Evolutionary conservation across 2,329 filamentous ascomycete species (phyloP).

Genomic region (Gaeumannomyces sp.): DNA sequence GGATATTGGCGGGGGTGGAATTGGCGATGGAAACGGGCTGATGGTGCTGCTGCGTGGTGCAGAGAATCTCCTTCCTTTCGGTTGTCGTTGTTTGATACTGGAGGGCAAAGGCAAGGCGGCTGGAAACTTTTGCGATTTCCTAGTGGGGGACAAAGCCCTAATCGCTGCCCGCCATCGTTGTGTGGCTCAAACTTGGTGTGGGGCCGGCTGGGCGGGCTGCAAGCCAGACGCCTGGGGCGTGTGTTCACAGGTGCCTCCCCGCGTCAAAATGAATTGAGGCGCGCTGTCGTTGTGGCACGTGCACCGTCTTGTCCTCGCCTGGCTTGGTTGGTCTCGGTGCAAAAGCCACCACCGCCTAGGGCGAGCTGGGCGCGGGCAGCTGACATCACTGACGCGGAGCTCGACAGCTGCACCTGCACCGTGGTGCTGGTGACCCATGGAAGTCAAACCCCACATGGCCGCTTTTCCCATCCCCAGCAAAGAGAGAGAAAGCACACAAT

Average conservation of each 20-base stretch:
- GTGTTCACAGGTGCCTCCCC: no score
- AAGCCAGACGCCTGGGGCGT: no score
- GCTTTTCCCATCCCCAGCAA: not conserved
- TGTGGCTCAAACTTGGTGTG: not conserved
- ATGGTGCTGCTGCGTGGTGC: not conserved
- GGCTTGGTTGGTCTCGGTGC: no score
- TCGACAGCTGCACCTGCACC: not conserved
- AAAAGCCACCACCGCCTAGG: no score
- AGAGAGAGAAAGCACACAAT: not conserved
- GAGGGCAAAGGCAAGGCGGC: no score
- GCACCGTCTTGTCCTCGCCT: no score
- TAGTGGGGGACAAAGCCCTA: not conserved
- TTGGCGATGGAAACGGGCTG: not conserved
- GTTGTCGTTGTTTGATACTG: not conserved
- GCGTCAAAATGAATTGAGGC: not conserved
- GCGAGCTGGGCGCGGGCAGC: not conserved
- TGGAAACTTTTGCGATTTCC: slow-evolving; percentile 1
- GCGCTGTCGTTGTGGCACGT: not conserved
- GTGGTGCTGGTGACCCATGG: not conserved
- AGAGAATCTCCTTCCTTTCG: not conserved
- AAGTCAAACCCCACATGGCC: not conserved
- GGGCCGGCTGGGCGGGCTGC: not conserved
- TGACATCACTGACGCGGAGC: not conserved
- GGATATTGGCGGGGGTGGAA: slow-evolving; percentile 11
- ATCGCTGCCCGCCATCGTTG: not conserved